Evolutionary conservation across 345 rosid genomes (phyloP).

Genomic region (Eucalyptus sideroxylon): DNA sequence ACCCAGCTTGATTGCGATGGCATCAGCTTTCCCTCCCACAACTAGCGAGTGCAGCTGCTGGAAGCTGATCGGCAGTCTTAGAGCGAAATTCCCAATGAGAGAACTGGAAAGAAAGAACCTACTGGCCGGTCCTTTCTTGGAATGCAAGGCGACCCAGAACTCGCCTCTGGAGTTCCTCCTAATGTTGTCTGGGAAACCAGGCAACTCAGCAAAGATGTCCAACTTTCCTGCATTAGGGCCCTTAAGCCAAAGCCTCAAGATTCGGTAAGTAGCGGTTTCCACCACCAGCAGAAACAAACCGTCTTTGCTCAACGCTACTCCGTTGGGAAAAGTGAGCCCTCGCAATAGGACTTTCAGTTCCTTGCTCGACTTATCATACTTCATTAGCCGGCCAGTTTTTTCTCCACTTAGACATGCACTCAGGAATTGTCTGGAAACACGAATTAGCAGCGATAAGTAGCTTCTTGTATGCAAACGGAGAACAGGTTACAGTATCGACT

Average conservation of each 20-base stretch:
- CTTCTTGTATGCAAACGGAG: not conserved
- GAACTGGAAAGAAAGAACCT: slow-evolving; percentile 15
- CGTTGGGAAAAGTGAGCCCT: slow-evolving; percentile 47
- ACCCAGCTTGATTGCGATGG: slow-evolving; percentile 43
- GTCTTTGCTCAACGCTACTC: slow-evolving; percentile 64
- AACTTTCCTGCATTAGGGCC: slow-evolving; percentile 24
- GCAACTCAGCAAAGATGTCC: slow-evolving; percentile 36
- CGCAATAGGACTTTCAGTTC: slow-evolving; percentile 3
- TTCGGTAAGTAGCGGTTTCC: slow-evolving; percentile 26
- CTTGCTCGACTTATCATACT: not conserved
- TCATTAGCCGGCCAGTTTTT: not conserved
- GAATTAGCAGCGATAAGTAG: not conserved
- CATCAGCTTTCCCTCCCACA: slow-evolving; percentile 47
- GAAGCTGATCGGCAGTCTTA: slow-evolving; percentile 25
- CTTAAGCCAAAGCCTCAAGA: slow-evolving; percentile 37
- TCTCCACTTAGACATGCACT: slow-evolving; percentile 16
- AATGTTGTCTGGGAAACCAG: slow-evolving; percentile 58
- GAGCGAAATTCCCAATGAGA: slow-evolving; percentile 27
- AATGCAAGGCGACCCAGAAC: slow-evolving; percentile 72
- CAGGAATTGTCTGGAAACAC: not conserved
- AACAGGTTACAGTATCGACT: not conserved
- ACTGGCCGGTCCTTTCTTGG: slow-evolving; percentile 33
- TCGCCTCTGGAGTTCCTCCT: slow-evolving; percentile 47
- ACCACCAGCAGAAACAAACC: slow-evolving; percentile 37
- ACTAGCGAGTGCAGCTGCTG: slow-evolving; percentile 41